These are phyloP conservation scores for Metarhizium brunneum DNA, from an alignment of 2,329 filamentous ascomycete genomes.

Conservation along the genomic window DNA sequence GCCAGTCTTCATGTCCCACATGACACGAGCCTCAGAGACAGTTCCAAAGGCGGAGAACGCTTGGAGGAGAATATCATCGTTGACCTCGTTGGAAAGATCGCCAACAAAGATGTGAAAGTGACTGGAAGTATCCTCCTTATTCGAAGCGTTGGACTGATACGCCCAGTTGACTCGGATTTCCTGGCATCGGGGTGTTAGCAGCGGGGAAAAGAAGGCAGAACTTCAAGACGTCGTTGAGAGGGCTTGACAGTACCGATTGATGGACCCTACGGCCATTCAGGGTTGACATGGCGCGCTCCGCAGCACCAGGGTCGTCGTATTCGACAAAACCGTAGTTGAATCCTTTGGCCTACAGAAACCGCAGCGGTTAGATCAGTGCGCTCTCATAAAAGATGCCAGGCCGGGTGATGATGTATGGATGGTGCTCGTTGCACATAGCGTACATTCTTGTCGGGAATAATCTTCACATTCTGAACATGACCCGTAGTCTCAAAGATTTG, in stretches of 20 bases:
- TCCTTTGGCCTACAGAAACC: constrained; percentile 63
- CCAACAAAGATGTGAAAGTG: constrained; percentile 99
- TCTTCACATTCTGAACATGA: constrained; percentile 97
- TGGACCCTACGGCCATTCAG: constrained; percentile 93
- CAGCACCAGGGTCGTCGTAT: constrained; percentile 94
- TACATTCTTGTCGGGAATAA: constrained; percentile 99
- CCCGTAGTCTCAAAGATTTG: constrained; percentile 99
- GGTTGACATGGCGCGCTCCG: constrained; percentile 94
- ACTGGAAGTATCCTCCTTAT: constrained; percentile 95
- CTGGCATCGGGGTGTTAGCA: constrained; percentile 34
- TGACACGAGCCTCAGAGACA: constrained; percentile 94
- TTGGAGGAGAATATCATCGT: constrained; percentile 87
- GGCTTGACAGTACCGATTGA: constrained; percentile 58
- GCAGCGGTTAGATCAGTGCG: constrained; percentile 21
- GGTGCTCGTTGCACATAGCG: constrained; percentile 29
- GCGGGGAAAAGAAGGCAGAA: background rate
- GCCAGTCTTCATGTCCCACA: constrained; percentile 99
- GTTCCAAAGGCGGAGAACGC: constrained; percentile 94
- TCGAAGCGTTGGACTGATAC: constrained; percentile 89
- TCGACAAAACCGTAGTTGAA: constrained; percentile 99
- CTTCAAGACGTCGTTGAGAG: background rate
- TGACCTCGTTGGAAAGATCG: constrained; percentile 96
- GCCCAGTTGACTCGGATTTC: constrained; percentile 99
- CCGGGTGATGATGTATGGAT: background rate
- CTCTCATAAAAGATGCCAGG: constrained; percentile 4